A percentile compares a stretch with the other conserved stretches of the same genome.
Evolutionary conservation across 1,284 basidiomycete species (phyloP).

Genomic region (Ganoderma resinaceum): DNA sequence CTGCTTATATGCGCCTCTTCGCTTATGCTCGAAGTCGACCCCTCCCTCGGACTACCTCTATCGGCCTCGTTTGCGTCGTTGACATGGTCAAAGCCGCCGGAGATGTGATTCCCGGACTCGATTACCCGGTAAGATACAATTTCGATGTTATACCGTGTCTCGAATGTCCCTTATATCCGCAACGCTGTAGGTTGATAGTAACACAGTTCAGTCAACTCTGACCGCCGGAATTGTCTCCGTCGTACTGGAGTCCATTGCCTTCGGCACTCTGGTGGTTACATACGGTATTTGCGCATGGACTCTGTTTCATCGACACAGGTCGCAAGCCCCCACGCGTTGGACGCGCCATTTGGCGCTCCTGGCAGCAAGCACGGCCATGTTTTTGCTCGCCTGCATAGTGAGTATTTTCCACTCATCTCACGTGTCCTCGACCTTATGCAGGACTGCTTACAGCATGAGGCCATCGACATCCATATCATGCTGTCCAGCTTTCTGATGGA

Average conservation of each 20-base stretch:
- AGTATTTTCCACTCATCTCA: neutral
- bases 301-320: slow-evolving; percentile 11
- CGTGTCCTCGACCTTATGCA: neutral
- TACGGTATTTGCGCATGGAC: slow-evolving; percentile 25
- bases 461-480: slow-evolving; percentile 17
- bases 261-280: slow-evolving; percentile 18
- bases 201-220: neutral
- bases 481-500: slow-evolving; percentile 14
- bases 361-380: slow-evolving; percentile 19
- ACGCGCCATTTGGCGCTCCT: slow-evolving; percentile 9
- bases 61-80: neutral
- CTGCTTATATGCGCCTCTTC: neutral
- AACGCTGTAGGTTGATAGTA: neutral
- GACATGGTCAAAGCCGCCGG: neutral
- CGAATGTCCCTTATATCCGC: neutral
- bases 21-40: neutral
- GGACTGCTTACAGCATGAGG: slow-evolving; percentile 12
- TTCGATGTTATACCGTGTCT: neutral
- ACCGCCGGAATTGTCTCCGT: slow-evolving; percentile 14
- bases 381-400: slow-evolving; percentile 20
- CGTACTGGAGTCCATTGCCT: slow-evolving; percentile 20
- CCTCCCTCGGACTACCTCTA: neutral
- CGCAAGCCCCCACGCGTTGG: neutral
- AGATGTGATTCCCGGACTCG: neutral
- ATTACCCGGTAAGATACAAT: neutral